Evolutionary conservation across 345 rosid species (phyloP).

Genomic region (Cardamine chenopodiifolia): DNA sequence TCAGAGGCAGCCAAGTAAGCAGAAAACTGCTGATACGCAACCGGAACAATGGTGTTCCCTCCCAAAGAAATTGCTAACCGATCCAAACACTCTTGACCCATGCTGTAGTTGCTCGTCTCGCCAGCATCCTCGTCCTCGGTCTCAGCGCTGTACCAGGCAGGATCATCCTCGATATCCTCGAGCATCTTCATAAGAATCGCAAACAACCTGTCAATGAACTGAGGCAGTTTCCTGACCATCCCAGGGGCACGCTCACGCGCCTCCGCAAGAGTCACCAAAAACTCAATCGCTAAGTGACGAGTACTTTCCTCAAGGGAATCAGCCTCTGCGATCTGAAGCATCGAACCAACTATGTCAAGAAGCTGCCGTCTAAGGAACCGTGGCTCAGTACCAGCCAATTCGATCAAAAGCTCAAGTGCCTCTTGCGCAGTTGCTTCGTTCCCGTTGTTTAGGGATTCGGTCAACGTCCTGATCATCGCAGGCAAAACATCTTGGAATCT

Average conservation of each 20-base stretch:
- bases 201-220: constrained; percentile 85
- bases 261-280: constrained; percentile 90
- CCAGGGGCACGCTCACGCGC: constrained; percentile 99
- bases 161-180: constrained; percentile 90
- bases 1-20: constrained; percentile 86
- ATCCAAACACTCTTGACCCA: constrained; percentile 98
- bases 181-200: constrained; percentile 90
- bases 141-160: constrained; percentile 91
- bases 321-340: constrained; percentile 98
- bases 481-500: constrained; percentile 96
- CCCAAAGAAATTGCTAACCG: constrained; percentile 90
- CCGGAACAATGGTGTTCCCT: constrained; percentile 96
- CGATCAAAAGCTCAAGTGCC: constrained; percentile 93
- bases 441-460: constrained; percentile 84
- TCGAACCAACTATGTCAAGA: constrained; percentile 87
- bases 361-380: constrained; percentile 86
- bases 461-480: constrained; percentile 91
- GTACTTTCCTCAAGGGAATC: constrained; percentile 93
- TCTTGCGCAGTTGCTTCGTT: constrained; percentile 96
- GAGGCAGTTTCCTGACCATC: constrained; percentile 98
- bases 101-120: constrained; percentile 86
- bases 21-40: constrained; percentile 94
- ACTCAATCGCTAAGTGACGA: constrained; percentile 88
- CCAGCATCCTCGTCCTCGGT: constrained; percentile 96
- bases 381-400: constrained; percentile 94